These are phyloP conservation scores for Ramaria rubella DNA, from an alignment of 768 basidiomycete species.

Conservation along the genomic window DNA sequence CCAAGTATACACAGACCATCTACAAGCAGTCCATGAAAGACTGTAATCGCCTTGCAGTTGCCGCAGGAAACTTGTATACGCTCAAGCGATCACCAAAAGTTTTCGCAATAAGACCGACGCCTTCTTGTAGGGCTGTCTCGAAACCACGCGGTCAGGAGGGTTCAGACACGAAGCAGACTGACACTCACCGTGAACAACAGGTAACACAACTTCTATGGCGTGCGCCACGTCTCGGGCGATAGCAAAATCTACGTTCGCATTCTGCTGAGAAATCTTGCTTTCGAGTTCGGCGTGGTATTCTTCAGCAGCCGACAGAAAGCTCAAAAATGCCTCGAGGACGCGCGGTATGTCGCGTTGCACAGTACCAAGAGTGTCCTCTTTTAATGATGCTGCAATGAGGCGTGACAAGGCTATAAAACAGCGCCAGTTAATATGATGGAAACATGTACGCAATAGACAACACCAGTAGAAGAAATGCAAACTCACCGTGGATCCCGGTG, in stretches of 20 bases:
- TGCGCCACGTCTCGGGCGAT: conserved; percentile 48
- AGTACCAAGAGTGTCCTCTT: conserved; percentile 75
- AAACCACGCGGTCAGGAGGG: not conserved
- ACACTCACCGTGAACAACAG: conserved; percentile 53
- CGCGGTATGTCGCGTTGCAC: conserved; percentile 83
- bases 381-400: conserved; percentile 63
- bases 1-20: conserved; percentile 11
- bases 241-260: conserved; percentile 18
- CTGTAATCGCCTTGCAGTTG: conserved; percentile 60
- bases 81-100: conserved; percentile 70
- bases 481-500: conserved; percentile 54
- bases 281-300: conserved; percentile 51
- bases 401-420: conserved; percentile 50
- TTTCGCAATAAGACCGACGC: conserved; percentile 55
- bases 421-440: not conserved
- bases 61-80: conserved; percentile 75
- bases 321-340: conserved; percentile 68
- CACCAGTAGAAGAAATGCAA: not conserved
- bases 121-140: conserved; percentile 54
- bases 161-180: not conserved
- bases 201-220: conserved; percentile 47
- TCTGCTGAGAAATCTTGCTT: conserved; percentile 28
- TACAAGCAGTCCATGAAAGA: conserved; percentile 61
- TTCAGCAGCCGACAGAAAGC: conserved; percentile 61
- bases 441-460: not conserved